These are phyloP conservation scores for Malus orientalis DNA, from an alignment of 306 rosid genomes.

Conservation along the genomic window DNA sequence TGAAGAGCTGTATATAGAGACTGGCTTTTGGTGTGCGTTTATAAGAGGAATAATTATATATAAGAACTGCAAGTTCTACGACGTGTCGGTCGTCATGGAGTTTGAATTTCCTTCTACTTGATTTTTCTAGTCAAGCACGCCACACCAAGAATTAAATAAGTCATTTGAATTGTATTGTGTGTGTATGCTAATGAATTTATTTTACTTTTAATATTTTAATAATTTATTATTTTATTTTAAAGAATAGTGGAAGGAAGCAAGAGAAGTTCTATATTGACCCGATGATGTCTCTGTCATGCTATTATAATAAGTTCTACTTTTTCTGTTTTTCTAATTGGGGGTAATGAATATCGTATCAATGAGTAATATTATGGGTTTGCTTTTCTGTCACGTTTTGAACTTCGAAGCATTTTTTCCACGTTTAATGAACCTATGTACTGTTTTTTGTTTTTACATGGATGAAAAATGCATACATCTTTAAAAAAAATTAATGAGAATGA, in stretches of 20 bases:
- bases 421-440: constrained; percentile 17
- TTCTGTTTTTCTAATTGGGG: not conserved
- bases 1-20: constrained; percentile 18
- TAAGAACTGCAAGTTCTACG: constrained; percentile 11
- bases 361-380: not conserved
- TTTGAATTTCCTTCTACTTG: not conserved
- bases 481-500: no score
- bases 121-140: not conserved
- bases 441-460: not conserved
- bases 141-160: not conserved
- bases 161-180: not conserved
- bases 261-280: constrained; percentile 50
- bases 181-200: not conserved
- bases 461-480: not conserved
- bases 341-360: not conserved
- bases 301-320: not conserved
- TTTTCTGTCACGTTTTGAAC: not conserved
- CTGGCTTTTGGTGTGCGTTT: not conserved
- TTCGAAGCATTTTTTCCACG: constrained; percentile 21
- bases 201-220: not conserved
- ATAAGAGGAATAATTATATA: not conserved
- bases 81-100: constrained; percentile 30
- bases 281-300: constrained; percentile 4
- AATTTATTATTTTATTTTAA: not conserved
- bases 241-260: not conserved